Evolutionary conservation across 169 alveolate genomes (phyloP).

Genomic region (Plasmodium sp.): DNA sequence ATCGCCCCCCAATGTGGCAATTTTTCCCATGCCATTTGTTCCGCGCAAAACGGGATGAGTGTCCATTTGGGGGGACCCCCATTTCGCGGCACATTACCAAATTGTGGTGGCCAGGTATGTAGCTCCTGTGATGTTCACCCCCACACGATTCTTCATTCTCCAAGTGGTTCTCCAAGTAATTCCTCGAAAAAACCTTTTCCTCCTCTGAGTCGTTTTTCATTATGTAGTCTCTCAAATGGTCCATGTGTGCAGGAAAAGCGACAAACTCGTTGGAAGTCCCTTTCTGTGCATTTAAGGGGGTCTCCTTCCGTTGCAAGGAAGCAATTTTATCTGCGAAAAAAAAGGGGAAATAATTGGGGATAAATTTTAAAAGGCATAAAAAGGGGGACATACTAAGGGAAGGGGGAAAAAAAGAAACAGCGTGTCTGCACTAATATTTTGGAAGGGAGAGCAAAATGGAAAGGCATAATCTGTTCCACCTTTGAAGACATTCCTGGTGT

Average conservation of each 20-base stretch:
- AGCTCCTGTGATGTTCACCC: neutral
- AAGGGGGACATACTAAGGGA: neutral
- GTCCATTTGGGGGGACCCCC: neutral
- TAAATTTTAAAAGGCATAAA: neutral
- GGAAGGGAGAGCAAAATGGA: neutral
- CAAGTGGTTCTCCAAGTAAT: neutral
- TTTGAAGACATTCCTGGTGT: constrained; percentile 66
- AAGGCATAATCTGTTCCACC: neutral
- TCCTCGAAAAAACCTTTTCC: neutral
- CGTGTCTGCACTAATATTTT: neutral
- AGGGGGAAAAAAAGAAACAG: neutral
- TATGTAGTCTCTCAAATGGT: constrained; percentile 55
- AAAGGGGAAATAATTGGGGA: neutral
- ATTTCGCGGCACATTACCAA: constrained; percentile 1
- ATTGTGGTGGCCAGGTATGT: neutral
- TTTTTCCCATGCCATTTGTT: neutral
- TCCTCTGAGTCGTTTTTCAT: constrained; percentile 17
- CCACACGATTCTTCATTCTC: neutral
- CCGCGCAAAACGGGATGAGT: neutral
- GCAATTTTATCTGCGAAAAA: constrained; percentile 15
- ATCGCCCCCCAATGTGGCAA: neutral
- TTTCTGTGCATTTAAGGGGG: neutral
- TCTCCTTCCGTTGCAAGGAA: neutral
- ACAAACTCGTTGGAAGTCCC: constrained; percentile 17
- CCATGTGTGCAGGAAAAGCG: constrained; percentile 25